phyloP scores from a whole-genome alignment of 176 grass and related monocot genomes.

The Tuctoria greenei region DNA sequence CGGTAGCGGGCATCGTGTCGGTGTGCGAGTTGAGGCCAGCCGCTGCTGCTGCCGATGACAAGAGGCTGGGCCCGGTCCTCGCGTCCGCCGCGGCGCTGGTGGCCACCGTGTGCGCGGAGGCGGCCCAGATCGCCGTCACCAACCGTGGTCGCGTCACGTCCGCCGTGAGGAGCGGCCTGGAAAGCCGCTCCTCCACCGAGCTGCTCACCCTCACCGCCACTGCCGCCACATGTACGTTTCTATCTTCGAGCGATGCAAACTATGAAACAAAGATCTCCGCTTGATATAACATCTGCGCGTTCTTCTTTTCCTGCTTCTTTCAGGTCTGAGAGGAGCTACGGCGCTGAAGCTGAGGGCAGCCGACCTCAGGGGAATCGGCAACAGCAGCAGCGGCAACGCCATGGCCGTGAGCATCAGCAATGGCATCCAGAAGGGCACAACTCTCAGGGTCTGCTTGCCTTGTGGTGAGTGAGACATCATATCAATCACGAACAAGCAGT shows the following conservation, averaged over 20 bases:
- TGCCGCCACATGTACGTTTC: constrained; percentile 76
- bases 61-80: constrained; percentile 48
- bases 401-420: constrained; percentile 45
- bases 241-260: background rate
- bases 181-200: constrained; percentile 52
- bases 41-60: background rate
- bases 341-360: constrained; percentile 64
- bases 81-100: constrained; percentile 74
- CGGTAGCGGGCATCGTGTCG: constrained; percentile 58
- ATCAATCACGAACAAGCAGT: background rate
- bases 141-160: constrained; percentile 55
- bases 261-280: background rate
- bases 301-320: background rate
- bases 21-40: constrained; percentile 41
- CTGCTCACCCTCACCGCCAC: constrained; percentile 66
- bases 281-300: background rate
- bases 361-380: constrained; percentile 31
- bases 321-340: constrained; percentile 75
- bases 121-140: constrained; percentile 59
- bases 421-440: constrained; percentile 61
- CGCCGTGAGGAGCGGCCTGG: constrained; percentile 53
- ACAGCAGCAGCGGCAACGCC: constrained; percentile 18
- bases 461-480: constrained; percentile 51
- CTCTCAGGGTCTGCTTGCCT: constrained; percentile 57
- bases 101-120: constrained; percentile 89